Conservation (phyloP, 108 stramenopile species). For the Skeletonema menzelii region DNA sequence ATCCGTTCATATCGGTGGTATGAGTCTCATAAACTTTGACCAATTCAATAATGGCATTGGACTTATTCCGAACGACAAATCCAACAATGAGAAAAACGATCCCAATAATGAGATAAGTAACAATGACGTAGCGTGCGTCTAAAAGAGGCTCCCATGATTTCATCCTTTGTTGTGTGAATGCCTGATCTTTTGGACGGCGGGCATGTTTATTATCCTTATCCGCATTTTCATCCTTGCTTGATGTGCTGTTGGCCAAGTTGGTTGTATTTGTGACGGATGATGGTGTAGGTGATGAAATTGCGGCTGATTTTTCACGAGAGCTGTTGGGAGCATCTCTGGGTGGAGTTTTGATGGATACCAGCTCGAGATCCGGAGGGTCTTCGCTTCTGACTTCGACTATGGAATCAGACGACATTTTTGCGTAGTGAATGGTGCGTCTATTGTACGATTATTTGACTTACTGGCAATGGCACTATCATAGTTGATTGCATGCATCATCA, state of each 20-base stretch:
- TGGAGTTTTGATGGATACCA: background rate
- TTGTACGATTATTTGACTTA: no score
- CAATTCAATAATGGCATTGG: constrained; percentile 63
- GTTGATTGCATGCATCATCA: no score
- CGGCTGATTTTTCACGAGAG: no score
- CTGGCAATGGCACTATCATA: no score
- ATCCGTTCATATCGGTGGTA: constrained; percentile 18
- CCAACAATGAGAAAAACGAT: constrained; percentile 72
- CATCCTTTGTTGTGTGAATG: constrained; percentile 86
- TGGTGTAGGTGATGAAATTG: background rate
- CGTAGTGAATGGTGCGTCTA: no score
- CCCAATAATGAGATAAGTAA: constrained; percentile 73
- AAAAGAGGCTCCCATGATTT: constrained; percentile 94
- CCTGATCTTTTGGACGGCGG: constrained; percentile 62
- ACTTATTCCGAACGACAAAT: constrained; percentile 54
- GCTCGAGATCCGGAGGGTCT: background rate
- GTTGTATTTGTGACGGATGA: background rate
- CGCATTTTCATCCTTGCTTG: background rate
- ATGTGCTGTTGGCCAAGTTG: background rate
- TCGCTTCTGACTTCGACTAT: background rate
- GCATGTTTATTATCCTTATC: background rate
- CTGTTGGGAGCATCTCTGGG: background rate
- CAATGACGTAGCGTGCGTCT: constrained; percentile 88
- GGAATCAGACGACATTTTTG: no score
- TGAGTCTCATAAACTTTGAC: constrained; percentile 59